Evolutionary conservation across 495 filamentous ascomycete species (phyloP).

Genomic region (Penicillium herquei): DNA sequence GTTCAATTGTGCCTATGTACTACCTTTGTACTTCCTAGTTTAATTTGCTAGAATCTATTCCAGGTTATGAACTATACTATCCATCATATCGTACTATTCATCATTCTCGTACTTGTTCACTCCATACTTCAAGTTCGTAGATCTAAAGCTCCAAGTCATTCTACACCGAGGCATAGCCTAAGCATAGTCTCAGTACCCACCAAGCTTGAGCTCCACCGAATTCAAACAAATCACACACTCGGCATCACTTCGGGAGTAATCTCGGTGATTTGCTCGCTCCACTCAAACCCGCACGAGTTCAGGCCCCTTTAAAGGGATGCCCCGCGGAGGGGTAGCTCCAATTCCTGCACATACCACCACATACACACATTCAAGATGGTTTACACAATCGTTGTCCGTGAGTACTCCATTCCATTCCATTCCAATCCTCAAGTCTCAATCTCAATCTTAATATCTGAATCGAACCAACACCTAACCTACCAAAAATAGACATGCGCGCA

Average conservation of each 20-base stretch:
- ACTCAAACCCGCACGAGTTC: slow-evolving; percentile 3
- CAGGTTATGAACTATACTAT: too few relatives aligned
- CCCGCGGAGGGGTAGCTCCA: slow-evolving; percentile 8
- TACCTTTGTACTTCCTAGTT: not conserved
- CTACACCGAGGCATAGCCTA: too few relatives aligned
- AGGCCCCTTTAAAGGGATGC: slow-evolving; percentile 5
- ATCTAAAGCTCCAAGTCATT: too few relatives aligned
- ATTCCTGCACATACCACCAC: not conserved
- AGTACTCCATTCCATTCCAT: slow-evolving; percentile 6
- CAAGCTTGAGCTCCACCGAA: not conserved
- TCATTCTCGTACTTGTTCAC: too few relatives aligned
- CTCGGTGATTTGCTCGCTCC: slow-evolving; percentile 11
- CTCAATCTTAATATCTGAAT: not conserved
- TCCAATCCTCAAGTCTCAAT: not conserved
- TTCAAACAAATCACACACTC: slow-evolving; percentile 5
- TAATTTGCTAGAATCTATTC: not conserved
- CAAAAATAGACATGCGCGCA: slow-evolving; percentile 53
- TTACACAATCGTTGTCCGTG: slow-evolving; percentile 60
- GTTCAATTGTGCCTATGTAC: not conserved
- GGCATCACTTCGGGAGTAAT: slow-evolving; percentile 17
- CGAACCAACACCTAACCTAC: too few relatives aligned
- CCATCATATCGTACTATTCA: too few relatives aligned
- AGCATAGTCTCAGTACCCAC: too few relatives aligned
- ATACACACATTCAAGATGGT: slow-evolving; percentile 29
- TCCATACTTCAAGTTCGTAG: too few relatives aligned